These are phyloP conservation scores for Sporothrix pallida DNA, from an alignment of 2,329 filamentous ascomycete species.

Conservation along the genomic window DNA sequence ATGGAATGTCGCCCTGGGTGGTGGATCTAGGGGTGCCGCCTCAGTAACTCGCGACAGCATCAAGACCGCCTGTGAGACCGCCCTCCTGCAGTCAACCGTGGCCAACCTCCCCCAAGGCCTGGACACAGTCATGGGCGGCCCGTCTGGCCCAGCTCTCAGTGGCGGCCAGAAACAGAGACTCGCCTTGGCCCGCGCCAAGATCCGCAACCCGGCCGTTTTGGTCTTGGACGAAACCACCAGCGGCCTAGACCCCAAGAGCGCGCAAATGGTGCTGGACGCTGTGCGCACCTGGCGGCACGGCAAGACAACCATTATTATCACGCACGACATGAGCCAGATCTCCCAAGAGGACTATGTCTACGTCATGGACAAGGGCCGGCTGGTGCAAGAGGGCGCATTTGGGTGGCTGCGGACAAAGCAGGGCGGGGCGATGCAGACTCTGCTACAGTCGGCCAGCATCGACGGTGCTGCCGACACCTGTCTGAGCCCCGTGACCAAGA, in stretches of 20 bases:
- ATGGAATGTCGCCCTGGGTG: constrained; percentile 77
- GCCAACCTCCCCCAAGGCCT: constrained; percentile 70
- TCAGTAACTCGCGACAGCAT: constrained; percentile 50
- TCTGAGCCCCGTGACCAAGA: constrained; percentile 23
- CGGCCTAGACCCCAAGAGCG: constrained; percentile 77
- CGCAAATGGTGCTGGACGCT: constrained; percentile 71
- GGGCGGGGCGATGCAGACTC: constrained; percentile 27
- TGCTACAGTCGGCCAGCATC: constrained; percentile 24
- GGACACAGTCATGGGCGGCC: constrained; percentile 74
- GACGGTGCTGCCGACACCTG: neutral
- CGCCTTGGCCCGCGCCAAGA: constrained; percentile 75
- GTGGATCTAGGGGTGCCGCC: neutral
- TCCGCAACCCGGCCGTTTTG: constrained; percentile 79
- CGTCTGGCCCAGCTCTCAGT: constrained; percentile 69
- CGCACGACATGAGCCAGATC: constrained; percentile 85
- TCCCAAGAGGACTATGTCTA: constrained; percentile 75
- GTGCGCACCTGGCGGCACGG: constrained; percentile 77
- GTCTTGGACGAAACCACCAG: constrained; percentile 90
- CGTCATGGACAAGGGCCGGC: constrained; percentile 70
- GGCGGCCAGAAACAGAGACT: constrained; percentile 86
- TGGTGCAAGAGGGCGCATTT: constrained; percentile 73
- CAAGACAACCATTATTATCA: constrained; percentile 92
- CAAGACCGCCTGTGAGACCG: constrained; percentile 66
- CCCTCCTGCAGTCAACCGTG: constrained; percentile 72
- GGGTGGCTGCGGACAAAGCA: constrained; percentile 14